Evolutionary conservation across 352 stramenopile genomes (phyloP).

Genomic region (Pythium brachiatum): DNA sequence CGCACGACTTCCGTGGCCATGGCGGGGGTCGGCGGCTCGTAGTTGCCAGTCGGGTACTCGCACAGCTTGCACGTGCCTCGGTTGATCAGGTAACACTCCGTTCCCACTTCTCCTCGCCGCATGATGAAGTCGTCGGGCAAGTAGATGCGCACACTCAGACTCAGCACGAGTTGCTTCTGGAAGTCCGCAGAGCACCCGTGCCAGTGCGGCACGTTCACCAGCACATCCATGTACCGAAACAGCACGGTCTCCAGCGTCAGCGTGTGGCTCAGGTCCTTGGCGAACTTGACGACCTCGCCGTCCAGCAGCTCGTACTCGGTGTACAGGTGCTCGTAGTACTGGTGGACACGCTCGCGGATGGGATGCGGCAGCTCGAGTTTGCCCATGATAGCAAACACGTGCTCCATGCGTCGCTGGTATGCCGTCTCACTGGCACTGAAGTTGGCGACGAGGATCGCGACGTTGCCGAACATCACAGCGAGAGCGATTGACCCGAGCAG

Average conservation of each 20-base stretch:
- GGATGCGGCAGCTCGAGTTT: constrained; percentile 46
- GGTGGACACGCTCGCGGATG: constrained; percentile 58
- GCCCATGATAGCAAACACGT: constrained; percentile 53
- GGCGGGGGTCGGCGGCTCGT: background rate
- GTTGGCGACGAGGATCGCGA: constrained; percentile 61
- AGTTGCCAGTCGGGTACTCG: background rate
- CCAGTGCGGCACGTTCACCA: constrained; percentile 62
- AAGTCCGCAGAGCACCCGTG: constrained; percentile 54
- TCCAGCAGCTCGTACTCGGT: background rate
- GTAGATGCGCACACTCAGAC: constrained; percentile 59
- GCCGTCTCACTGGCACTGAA: constrained; percentile 49
- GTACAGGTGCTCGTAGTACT: constrained; percentile 14
- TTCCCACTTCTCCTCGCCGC: constrained; percentile 47
- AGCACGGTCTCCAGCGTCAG: constrained; percentile 13
- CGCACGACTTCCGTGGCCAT: background rate
- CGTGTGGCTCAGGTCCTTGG: background rate
- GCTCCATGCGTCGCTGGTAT: constrained; percentile 73
- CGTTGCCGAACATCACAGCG: constrained; percentile 62
- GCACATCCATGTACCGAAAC: constrained; percentile 70
- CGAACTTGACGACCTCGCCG: constrained; percentile 2
- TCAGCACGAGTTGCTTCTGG: constrained; percentile 59
- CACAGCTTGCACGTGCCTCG: constrained; percentile 44
- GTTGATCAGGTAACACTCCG: constrained; percentile 75
- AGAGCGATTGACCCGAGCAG: constrained; percentile 57
- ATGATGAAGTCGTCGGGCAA: constrained; percentile 76